Conservation (phyloP, 2,329 filamentous ascomycete genomes). For the Fusarium sulawesiense region DNA sequence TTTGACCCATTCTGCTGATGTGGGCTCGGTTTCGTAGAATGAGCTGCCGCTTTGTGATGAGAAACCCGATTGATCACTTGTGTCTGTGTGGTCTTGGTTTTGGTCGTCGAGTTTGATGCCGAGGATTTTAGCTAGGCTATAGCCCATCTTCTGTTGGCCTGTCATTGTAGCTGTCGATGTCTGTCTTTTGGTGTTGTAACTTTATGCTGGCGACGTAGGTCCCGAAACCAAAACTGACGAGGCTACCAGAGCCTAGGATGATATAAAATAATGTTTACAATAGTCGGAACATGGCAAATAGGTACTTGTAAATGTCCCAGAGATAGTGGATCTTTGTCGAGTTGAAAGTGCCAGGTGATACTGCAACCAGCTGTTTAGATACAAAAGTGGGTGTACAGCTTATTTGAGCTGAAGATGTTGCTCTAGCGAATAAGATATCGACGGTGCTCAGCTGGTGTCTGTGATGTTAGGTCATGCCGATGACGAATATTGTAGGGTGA, state of each 20-base stretch:
- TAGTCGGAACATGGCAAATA: conserved; percentile 1
- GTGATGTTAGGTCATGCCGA: conserved; percentile 27
- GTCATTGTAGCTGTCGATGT: conserved; percentile 31
- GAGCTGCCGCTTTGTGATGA: conserved; percentile 78
- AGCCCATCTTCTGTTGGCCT: conserved; percentile 66
- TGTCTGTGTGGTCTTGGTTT: conserved; percentile 65
- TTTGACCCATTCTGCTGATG: conserved; percentile 75
- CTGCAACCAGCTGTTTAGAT: conserved; percentile 9
- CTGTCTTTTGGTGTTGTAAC: not conserved
- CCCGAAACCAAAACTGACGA: not conserved
- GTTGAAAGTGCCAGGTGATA: conserved; percentile 17
- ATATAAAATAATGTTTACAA: not conserved
- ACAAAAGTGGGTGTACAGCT: conserved; percentile 20
- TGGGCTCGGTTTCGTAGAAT: conserved; percentile 87
- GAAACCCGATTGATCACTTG: conserved; percentile 82
- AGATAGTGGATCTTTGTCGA: not conserved
- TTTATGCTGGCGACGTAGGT: not conserved
- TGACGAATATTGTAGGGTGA: conserved; percentile 46
- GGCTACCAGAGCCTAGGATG: too few species aligned
- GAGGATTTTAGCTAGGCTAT: conserved; percentile 79
- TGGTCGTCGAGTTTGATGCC: conserved; percentile 81
- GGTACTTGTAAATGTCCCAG: not conserved
- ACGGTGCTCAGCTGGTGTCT: conserved; percentile 24
- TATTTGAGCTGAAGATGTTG: not conserved
- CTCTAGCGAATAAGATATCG: conserved; percentile 30